Conservation (phyloP, 805 yeast species). For the Kodamaea jinghongensis region DNA sequence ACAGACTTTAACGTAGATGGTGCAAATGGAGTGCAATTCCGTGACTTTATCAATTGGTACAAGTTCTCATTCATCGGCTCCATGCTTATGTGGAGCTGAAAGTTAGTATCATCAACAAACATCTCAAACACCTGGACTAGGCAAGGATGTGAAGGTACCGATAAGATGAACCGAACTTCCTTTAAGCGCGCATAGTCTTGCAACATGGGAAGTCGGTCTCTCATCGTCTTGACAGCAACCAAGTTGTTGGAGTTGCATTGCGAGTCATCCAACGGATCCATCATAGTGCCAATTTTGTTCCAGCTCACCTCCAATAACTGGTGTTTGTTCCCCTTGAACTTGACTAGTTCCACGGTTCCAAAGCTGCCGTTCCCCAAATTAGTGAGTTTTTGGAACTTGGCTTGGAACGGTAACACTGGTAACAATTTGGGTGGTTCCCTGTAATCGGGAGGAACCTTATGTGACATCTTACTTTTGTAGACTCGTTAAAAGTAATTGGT, state of each 20-base stretch:
- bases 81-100: constrained; percentile 77
- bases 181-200: constrained; percentile 45
- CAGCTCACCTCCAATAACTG: background rate
- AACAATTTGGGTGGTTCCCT: constrained; percentile 4
- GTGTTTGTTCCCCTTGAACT: constrained; percentile 32
- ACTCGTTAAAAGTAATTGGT: too few species aligned
- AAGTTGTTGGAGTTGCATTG: constrained; percentile 29
- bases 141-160: constrained; percentile 68
- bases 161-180: constrained; percentile 63
- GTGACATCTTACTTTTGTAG: too few species aligned
- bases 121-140: constrained; percentile 75
- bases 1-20: constrained; percentile 61
- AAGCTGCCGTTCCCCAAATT: constrained; percentile 73
- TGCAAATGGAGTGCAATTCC: constrained; percentile 54
- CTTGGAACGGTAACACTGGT: constrained; percentile 16
- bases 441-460: background rate
- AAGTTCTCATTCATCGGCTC: constrained; percentile 84
- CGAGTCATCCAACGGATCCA: constrained; percentile 40
- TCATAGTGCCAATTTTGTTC: constrained; percentile 41
- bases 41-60: constrained; percentile 68
- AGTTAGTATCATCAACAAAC: constrained; percentile 62
- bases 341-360: constrained; percentile 68
- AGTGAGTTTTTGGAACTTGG: constrained; percentile 46
- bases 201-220: constrained; percentile 41
- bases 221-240: constrained; percentile 81